These are phyloP conservation scores for Clavispora fructus DNA, from an alignment of 805 yeast species.

Conservation along the genomic window DNA sequence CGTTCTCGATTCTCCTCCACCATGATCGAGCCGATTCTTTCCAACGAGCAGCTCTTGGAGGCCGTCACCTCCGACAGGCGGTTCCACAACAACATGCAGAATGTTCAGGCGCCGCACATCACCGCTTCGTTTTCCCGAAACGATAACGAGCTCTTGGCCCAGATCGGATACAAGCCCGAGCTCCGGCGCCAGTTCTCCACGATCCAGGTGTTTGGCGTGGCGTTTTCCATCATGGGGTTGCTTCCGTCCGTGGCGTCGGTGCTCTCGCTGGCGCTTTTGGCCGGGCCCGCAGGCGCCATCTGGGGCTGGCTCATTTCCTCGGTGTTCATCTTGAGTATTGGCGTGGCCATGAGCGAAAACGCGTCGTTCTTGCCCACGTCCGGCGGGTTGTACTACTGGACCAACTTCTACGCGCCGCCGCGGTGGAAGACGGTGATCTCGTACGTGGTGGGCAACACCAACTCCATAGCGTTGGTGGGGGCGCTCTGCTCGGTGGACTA, in stretches of 20 bases:
- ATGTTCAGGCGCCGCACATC: conserved; percentile 23
- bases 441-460: conserved; percentile 57
- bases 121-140: conserved; percentile 7
- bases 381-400: conserved; percentile 69
- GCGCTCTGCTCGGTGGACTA: conserved; percentile 66
- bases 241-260: conserved; percentile 60
- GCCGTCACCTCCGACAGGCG: conserved; percentile 21
- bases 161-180: conserved; percentile 70
- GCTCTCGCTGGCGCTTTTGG: conserved; percentile 47
- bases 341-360: conserved; percentile 58
- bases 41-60: conserved; percentile 20
- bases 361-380: conserved; percentile 70
- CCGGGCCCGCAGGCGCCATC: conserved; percentile 60
- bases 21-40: conserved; percentile 8
- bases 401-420: conserved; percentile 59
- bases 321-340: conserved; percentile 51
- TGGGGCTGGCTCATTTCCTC: conserved; percentile 74
- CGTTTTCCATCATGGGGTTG: conserved; percentile 69
- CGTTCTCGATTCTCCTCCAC: background rate
- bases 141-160: conserved; percentile 36
- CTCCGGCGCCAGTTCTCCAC: conserved; percentile 56
- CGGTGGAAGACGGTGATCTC: conserved; percentile 18
- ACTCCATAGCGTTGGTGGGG: conserved; percentile 60
- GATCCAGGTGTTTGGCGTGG: conserved; percentile 63
- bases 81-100: conserved; percentile 24